Percentiles rank a stretch among this genome's conserved stretches.
phyloP scores from a whole-genome alignment of 352 stramenopile species.

The Pelagophyceae sp. region DNA sequence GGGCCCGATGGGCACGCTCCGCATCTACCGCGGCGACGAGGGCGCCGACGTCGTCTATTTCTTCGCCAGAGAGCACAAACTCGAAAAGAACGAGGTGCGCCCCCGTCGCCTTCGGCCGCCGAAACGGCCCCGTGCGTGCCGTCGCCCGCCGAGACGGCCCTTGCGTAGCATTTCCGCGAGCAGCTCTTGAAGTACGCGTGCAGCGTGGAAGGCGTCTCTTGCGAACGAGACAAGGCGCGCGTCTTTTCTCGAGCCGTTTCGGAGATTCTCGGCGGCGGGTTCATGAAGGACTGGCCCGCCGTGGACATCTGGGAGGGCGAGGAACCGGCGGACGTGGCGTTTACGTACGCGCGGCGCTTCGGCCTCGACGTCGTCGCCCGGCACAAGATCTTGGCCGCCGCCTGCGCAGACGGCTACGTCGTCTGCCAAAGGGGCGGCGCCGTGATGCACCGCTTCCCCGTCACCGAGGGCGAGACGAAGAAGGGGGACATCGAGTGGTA shows the following conservation, averaged over 20 bases:
- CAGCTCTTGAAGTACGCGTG: background rate
- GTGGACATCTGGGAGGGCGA: slow-evolving; percentile 18
- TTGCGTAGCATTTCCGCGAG: no score
- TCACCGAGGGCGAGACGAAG: background rate
- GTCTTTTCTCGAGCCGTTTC: background rate
- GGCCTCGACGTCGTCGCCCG: background rate
- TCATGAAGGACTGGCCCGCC: background rate
- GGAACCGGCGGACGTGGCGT: slow-evolving; percentile 4
- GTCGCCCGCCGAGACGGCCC: no score
- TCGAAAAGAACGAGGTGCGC: background rate
- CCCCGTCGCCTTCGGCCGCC: no score
- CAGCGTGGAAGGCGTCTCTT: background rate
- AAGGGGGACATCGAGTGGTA: slow-evolving; percentile 6
- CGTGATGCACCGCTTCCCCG: background rate
- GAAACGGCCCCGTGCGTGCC: no score
- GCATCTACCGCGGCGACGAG: slow-evolving; percentile 11
- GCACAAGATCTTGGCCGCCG: background rate
- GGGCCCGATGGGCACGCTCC: background rate
- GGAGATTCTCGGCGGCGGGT: background rate
- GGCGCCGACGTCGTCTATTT: slow-evolving; percentile 12
- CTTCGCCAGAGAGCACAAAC: background rate
- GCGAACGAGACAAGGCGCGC: background rate
- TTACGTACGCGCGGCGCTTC: background rate
- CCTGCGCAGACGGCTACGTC: background rate
- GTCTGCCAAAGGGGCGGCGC: background rate